phyloP scores from a whole-genome alignment of 2,329 filamentous ascomycete species.

The Cytospora piceae region DNA sequence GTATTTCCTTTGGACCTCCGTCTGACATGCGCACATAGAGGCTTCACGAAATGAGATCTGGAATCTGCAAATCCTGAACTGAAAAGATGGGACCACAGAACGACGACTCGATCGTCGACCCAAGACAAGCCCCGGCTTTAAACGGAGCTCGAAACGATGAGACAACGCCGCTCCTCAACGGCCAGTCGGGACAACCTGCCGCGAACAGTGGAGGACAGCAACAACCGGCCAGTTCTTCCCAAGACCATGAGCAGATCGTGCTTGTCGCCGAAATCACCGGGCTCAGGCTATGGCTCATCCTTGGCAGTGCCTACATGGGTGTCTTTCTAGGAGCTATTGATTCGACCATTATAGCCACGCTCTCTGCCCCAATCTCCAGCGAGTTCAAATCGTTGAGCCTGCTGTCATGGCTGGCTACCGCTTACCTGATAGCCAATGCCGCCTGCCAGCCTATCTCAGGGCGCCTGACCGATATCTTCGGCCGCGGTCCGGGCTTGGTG shows the following conservation, averaged over 20 bases:
- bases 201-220: conserved; percentile 9
- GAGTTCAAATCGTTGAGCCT: conserved; percentile 81
- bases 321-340: conserved; percentile 71
- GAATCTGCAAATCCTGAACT: background rate
- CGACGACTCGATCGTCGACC: conserved; percentile 21
- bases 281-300: conserved; percentile 55
- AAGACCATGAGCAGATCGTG: conserved; percentile 51
- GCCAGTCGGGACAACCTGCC: conserved; percentile 1
- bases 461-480: conserved; percentile 86
- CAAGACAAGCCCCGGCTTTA: conserved; percentile 20
- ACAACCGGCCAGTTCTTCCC: conserved; percentile 18
- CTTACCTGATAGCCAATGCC: conserved; percentile 87
- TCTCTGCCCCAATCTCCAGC: conserved; percentile 81
- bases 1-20: background rate
- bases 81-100: conserved; percentile 17
- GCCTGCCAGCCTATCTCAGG: conserved; percentile 85
- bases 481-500: conserved; percentile 75
- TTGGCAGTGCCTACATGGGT: conserved; percentile 61
- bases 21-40: background rate
- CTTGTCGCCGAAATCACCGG: conserved; percentile 54
- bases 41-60: background rate
- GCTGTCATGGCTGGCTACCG: conserved; percentile 85
- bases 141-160: conserved; percentile 21
- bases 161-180: conserved; percentile 31
- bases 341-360: conserved; percentile 81